These are phyloP conservation scores for Metarhizium guizhouense DNA, from an alignment of 2,329 filamentous ascomycete species.

Conservation along the genomic window DNA sequence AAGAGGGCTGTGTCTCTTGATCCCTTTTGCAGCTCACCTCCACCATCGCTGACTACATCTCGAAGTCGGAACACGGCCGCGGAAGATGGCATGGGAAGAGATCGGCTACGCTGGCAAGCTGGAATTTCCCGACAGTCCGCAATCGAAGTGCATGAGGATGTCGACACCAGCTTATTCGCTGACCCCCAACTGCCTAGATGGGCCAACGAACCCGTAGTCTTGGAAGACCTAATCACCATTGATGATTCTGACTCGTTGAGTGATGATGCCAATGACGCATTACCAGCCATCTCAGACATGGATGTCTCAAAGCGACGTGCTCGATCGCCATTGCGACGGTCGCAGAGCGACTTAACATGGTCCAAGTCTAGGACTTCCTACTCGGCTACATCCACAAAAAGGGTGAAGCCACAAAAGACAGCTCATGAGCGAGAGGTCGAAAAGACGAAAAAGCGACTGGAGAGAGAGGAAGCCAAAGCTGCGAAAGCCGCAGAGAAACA, in stretches of 20 bases:
- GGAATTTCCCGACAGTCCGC: background rate
- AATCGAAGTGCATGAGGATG: background rate
- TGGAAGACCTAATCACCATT: slow-evolving; percentile 23
- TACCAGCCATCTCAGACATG: slow-evolving; percentile 38
- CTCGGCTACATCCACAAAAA: slow-evolving; percentile 34
- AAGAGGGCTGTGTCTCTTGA: slow-evolving; percentile 10
- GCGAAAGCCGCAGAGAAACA: slow-evolving; percentile 55
- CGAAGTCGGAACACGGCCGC: background rate
- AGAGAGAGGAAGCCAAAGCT: slow-evolving; percentile 52
- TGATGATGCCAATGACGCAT: slow-evolving; percentile 31
- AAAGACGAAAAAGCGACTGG: slow-evolving; percentile 44
- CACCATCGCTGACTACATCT: background rate
- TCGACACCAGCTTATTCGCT: background rate
- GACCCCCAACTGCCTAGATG: background rate
- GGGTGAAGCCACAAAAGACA: slow-evolving; percentile 31
- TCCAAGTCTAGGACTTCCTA: slow-evolving; percentile 11
- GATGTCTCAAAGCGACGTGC: slow-evolving; percentile 19
- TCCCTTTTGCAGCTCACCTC: slow-evolving; percentile 10
- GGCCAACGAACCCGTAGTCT: background rate
- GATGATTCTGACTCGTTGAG: slow-evolving; percentile 29
- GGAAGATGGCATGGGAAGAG: background rate
- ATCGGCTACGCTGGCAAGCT: too few species aligned
- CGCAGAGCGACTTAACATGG: slow-evolving; percentile 21
- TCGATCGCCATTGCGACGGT: slow-evolving; percentile 18
- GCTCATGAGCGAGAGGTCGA: slow-evolving; percentile 25